phyloP scores from a whole-genome alignment of 1,139 yeast species.

The Blastobotrys proliferans region DNA sequence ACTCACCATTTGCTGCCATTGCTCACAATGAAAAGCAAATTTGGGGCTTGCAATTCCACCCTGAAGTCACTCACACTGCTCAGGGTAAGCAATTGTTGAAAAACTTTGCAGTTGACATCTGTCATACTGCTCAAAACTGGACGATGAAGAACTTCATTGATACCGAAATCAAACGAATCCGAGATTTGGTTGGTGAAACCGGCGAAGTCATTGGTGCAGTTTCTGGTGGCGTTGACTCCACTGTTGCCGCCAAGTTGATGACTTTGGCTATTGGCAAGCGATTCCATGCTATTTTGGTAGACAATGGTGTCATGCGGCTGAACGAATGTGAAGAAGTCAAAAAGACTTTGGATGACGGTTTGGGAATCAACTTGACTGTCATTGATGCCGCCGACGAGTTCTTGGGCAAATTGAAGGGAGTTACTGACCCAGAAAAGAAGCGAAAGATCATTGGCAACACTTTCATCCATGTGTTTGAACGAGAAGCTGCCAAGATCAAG shows the following conservation, averaged over 20 bases:
- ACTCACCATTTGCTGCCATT: conserved; percentile 95
- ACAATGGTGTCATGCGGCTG: conserved; percentile 94
- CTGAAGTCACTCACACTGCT: conserved; percentile 95
- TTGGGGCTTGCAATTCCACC: conserved; percentile 98
- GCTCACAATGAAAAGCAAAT: conserved; percentile 68
- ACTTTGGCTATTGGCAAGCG: conserved; percentile 97
- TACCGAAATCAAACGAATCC: conserved; percentile 90
- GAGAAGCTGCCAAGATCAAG: conserved; percentile 87
- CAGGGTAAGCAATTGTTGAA: conserved; percentile 83
- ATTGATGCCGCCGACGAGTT: conserved; percentile 93
- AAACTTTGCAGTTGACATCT: conserved; percentile 90
- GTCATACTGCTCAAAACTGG: conserved; percentile 89
- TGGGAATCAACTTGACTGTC: conserved; percentile 91
- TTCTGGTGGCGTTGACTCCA: conserved; percentile 99
- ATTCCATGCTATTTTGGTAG: conserved; percentile 97
- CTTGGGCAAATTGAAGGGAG: conserved; percentile 79
- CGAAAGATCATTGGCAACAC: conserved; percentile 98
- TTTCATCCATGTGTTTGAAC: conserved; percentile 94
- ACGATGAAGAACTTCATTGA: conserved; percentile 97
- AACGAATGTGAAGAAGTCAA: conserved; percentile 88
- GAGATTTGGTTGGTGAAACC: conserved; percentile 88
- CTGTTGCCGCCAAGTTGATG: conserved; percentile 98
- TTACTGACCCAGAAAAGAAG: conserved; percentile 98
- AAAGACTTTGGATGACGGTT: conserved; percentile 83
- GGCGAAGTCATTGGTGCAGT: conserved; percentile 99